Evolutionary conservation across 345 rosid genomes (phyloP).

Genomic region (Gossypium thurberi): DNA sequence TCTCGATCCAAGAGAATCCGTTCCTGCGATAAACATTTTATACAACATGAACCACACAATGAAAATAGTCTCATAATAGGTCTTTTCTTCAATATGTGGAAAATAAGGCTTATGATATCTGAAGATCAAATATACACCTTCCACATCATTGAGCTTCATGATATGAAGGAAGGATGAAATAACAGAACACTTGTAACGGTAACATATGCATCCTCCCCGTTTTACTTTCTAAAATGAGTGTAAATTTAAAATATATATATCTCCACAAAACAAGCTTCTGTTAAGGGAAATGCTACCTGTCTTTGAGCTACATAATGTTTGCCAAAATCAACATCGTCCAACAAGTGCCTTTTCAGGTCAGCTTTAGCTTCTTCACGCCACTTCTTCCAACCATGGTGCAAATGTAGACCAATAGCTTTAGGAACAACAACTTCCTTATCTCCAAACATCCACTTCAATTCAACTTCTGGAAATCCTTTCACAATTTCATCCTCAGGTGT

Average conservation of each 20-base stretch:
- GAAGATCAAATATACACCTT: neutral
- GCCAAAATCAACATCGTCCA: conserved; percentile 78
- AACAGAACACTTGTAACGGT: neutral
- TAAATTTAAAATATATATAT: neutral
- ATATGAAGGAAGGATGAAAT: neutral
- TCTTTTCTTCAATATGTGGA: neutral
- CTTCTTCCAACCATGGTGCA: conserved; percentile 89
- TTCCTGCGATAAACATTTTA: conserved; percentile 43
- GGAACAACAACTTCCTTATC: conserved; percentile 82
- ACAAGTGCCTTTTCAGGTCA: conserved; percentile 57
- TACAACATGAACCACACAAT: conserved; percentile 8
- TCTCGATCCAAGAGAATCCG: conserved; percentile 80
- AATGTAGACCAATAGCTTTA: conserved; percentile 62
- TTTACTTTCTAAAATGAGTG: neutral
- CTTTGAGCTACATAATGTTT: conserved; percentile 61
- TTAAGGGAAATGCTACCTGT: conserved; percentile 44
- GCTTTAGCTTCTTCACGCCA: conserved; percentile 93
- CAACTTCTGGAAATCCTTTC: conserved; percentile 84
- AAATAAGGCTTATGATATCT: neutral
- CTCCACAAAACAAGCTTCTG: neutral
- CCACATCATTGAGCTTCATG: conserved; percentile 4
- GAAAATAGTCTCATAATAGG: neutral
- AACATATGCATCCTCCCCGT: neutral
- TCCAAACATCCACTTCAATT: conserved; percentile 94
- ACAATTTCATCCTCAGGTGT: conserved; percentile 70